Evolutionary conservation across 2,329 filamentous ascomycete genomes (phyloP).

Genomic region (Delphinella strobiligena): DNA sequence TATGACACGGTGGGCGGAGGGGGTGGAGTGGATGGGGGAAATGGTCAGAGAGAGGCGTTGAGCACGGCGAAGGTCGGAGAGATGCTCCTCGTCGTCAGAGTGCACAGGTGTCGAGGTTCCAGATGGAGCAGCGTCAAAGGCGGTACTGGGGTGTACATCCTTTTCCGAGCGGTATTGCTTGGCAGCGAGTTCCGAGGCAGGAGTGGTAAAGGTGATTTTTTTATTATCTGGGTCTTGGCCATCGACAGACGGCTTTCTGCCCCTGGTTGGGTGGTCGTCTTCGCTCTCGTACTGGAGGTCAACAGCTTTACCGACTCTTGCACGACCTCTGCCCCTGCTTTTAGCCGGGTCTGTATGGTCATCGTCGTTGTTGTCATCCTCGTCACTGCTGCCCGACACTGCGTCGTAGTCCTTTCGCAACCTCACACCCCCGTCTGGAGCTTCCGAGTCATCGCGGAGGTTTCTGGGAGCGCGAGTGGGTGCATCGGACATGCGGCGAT

Average conservation of each 20-base stretch:
- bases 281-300: conserved; percentile 2
- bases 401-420: conserved; percentile 9
- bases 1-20: conserved; percentile 67
- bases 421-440: conserved; percentile 3
- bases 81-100: conserved; percentile 76
- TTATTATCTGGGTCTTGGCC: conserved; percentile 12
- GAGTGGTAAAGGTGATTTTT: conserved; percentile 16
- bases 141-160: conserved; percentile 60
- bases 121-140: conserved; percentile 61
- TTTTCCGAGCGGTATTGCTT: neutral
- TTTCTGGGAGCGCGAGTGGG: too few species aligned
- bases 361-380: conserved; percentile 16
- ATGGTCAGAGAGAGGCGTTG: conserved; percentile 73
- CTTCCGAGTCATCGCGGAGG: conserved; percentile 3
- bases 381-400: conserved; percentile 16
- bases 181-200: conserved; percentile 7
- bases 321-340: conserved; percentile 5
- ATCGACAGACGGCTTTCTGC: conserved; percentile 3
- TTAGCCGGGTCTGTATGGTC: conserved; percentile 16
- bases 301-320: conserved; percentile 11
- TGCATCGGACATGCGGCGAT: conserved; percentile 7
- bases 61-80: conserved; percentile 74
- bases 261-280: conserved; percentile 5
- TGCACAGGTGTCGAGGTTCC: conserved; percentile 51
- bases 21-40: conserved; percentile 66